Evolutionary conservation across 2,329 filamentous ascomycete species (phyloP), one percentile per base, ranked within the genome.

Genomic region (Dactylellina cionopaga): DNA sequence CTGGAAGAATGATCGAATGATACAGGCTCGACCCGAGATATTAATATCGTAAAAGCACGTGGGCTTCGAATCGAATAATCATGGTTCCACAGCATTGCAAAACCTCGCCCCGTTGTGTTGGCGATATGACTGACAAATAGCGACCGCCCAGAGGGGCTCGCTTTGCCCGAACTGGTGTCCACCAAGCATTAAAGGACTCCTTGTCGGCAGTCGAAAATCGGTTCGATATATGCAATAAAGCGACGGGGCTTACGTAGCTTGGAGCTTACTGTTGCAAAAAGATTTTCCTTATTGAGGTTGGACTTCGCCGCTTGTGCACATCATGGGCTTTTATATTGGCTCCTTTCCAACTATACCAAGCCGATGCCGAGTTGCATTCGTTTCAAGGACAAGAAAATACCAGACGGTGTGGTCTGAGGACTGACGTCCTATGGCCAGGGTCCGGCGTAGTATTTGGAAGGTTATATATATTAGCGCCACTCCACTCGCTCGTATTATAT

Each of bases 391-490:
- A n/a, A n/a, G n/a, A n/a, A n/a, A n/a, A n/a, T n/a, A n/a, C n/a
- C 56, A 33, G 22, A 24, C 29, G 27, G 41, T 62, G 59, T 64
- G 59, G 62, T 66, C 51, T 58, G n/a, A n/a, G n/a, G n/a, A n/a
- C 54, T 43, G 63, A 60, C 35, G 63, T 66, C 43, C 43, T 66
- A 29, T 46, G 41, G 49, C 35, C 35, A 58, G 49, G 54, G 46
- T 27, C 13, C 27, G 29, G 6, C 22, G 11, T 15, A 25, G 52
- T 72, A 72, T 72, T 72, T 72, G 68, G 68, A 72, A 72, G 47
- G 54, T 55, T 63, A 58, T 71, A 71, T 71, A 63, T 72, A 72
- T 52, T 72, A 72, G 58, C 47, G 59, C 11, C 46, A 46, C 52
- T 65, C 59, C 44, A 56, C 39, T 51, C 15, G 35, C 29, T 52